A percentile compares a stretch with the other conserved stretches of the same genome.
Conservation (phyloP, 1,284 basidiomycete species). For the Moesziomyces globuligerus region DNA sequence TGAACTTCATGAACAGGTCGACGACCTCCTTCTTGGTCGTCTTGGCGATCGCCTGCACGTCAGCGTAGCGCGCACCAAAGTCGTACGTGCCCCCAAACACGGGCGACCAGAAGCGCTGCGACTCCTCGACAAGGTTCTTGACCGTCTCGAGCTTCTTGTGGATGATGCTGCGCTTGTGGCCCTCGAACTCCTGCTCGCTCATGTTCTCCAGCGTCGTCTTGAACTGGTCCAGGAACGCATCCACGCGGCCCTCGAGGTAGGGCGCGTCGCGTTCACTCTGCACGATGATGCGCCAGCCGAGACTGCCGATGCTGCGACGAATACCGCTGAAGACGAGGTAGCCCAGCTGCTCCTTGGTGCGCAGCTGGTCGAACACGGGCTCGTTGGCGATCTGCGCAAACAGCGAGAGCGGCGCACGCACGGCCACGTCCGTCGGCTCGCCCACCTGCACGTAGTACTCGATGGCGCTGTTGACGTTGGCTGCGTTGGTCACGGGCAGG, state of each 20-base stretch:
- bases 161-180: constrained; percentile 59
- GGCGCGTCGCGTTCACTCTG: constrained; percentile 86
- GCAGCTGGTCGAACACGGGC: constrained; percentile 89
- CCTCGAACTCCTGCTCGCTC: constrained; percentile 57
- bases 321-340: constrained; percentile 71
- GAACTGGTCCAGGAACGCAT: constrained; percentile 83
- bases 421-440: constrained; percentile 51
- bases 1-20: constrained; percentile 76
- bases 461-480: constrained; percentile 82
- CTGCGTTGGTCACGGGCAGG: constrained; percentile 80
- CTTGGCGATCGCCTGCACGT: constrained; percentile 75
- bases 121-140: constrained; percentile 65
- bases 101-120: constrained; percentile 71
- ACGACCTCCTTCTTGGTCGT: constrained; percentile 82
- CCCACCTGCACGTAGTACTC: constrained; percentile 67
- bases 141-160: constrained; percentile 63
- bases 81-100: constrained; percentile 72
- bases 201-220: constrained; percentile 68
- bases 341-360: constrained; percentile 97
- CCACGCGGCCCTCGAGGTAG: constrained; percentile 89
- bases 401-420: constrained; percentile 58
- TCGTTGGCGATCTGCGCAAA: constrained; percentile 71
- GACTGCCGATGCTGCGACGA: constrained; percentile 70
- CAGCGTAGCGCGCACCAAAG: constrained; percentile 73
- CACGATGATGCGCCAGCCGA: constrained; percentile 85